phyloP scores from a whole-genome alignment of 2,329 filamentous ascomycete genomes.

The Penicillium digitatum region DNA sequence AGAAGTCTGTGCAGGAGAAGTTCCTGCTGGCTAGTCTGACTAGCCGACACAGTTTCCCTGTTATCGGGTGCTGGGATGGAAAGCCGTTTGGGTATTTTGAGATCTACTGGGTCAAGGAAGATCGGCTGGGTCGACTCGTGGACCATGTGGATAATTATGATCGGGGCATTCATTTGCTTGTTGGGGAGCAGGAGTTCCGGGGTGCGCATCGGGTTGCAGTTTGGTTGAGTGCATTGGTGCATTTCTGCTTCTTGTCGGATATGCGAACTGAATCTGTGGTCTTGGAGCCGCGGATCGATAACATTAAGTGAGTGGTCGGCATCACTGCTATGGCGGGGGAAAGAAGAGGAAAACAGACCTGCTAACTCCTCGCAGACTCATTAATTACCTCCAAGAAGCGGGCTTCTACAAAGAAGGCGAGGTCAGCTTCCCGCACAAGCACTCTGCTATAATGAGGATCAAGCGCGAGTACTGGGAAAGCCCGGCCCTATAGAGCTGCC shows the following conservation, averaged over 20 bases:
- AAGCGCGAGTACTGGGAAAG: conserved; percentile 75
- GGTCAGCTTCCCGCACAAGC: conserved; percentile 85
- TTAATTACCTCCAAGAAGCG: conserved; percentile 63
- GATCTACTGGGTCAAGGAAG: conserved; percentile 97
- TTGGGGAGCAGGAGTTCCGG: conserved; percentile 89
- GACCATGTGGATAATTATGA: conserved; percentile 72
- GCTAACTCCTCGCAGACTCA: conserved; percentile 51
- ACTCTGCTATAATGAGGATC: conserved; percentile 79
- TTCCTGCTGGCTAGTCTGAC: conserved; percentile 66
- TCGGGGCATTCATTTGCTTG: conserved; percentile 78
- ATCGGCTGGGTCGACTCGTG: conserved; percentile 67
- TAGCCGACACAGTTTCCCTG: conserved; percentile 76
- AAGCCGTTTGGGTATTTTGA: conserved; percentile 97
- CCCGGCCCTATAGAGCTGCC: conserved; percentile 52
- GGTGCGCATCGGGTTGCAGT: conserved; percentile 69
- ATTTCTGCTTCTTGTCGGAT: conserved; percentile 76
- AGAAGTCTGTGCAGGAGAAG: conserved; percentile 54
- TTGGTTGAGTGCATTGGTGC: conserved; percentile 84
- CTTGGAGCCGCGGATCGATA: conserved; percentile 88
- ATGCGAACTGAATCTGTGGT: conserved; percentile 76
- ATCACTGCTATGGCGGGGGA: neutral
- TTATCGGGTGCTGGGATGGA: conserved; percentile 89
- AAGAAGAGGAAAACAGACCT: neutral
- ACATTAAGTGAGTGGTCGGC: conserved; percentile 64
- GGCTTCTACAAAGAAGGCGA: conserved; percentile 88